Base-by-base conservation (phyloP, 2,329 filamentous ascomycete genomes). In the Alternaria rosae region DNA sequence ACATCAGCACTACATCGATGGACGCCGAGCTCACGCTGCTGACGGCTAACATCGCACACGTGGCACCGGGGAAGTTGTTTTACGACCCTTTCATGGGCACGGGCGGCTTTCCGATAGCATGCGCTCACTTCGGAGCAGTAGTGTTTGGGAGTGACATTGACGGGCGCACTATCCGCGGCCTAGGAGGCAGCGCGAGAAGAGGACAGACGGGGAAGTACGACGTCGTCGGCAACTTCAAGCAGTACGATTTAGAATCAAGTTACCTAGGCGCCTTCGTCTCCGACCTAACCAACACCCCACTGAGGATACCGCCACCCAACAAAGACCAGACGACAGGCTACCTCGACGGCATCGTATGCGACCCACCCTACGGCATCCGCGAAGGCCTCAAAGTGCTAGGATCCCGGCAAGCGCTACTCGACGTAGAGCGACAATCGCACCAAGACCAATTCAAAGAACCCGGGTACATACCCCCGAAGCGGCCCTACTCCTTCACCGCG, bases 1-100 rank as follows among this genome's bases (percentile, higher is more conserved):
- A 99, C 76, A 98, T 99, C 72, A 93, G 91, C 69, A 98, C 94
- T 0, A 99, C 95, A 0, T 95, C 92, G 47, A 98, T 99, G 95
- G 95, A 99, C 76, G 92, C 94, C 0, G 95, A 98, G 78, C 85
- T 99, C 44, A 92, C 93, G 12, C 85, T 99, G 1, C 83, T 99
- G 21, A 97, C 94, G 0, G 95, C 94, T 2, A 99, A 98, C 74
- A 89, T 99, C 69, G 92, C 92, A 0, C 87, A 92, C 13, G 93
- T 93, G 0, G 89, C 83, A 0, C 91, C 93, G 0, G 94, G 93
- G 0, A 96, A 92, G 75, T 77, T 98, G 3, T 92, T 97, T 72
- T 97, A 94, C 73, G 95, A 99, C 71, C 95, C 95, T 0, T 99
- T 99, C 75, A 93, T 95, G 61, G 95, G 95, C 5, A 98, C 95